Percentiles rank a stretch among this genome's conserved stretches.
These are phyloP conservation scores for Berberis thunbergii DNA, from an alignment of 164 flowering plant genomes.

Conservation along the genomic window DNA sequence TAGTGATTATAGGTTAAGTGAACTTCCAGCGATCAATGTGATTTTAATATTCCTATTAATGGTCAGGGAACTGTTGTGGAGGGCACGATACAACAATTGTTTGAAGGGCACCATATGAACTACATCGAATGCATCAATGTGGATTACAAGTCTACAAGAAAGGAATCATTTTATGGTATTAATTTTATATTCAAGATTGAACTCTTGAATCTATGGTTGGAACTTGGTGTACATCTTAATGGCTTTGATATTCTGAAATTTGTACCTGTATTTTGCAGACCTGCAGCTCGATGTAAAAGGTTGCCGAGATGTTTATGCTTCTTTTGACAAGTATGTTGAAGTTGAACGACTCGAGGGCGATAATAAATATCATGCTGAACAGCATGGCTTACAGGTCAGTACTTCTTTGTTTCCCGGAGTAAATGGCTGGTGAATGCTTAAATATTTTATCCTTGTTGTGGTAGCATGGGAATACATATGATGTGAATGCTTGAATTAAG, in stretches of 20 bases:
- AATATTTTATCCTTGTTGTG: neutral
- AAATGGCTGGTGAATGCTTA: neutral
- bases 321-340: slow-evolving; percentile 71
- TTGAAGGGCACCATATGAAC: slow-evolving; percentile 69
- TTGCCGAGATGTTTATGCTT: slow-evolving; percentile 66
- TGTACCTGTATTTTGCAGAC: slow-evolving; percentile 21
- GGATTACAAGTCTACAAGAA: slow-evolving; percentile 60
- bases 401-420: neutral
- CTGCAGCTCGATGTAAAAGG: slow-evolving; percentile 75
- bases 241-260: neutral
- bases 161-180: slow-evolving; percentile 64
- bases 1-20: neutral
- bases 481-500: too few species aligned
- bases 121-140: slow-evolving; percentile 69
- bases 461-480: too few species aligned
- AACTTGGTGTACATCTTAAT: neutral
- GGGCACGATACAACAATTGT: slow-evolving; percentile 68
- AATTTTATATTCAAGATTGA: neutral
- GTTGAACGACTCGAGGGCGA: slow-evolving; percentile 67
- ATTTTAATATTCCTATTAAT: slow-evolving; percentile 1
- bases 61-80: slow-evolving; percentile 67
- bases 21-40: neutral
- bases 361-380: slow-evolving; percentile 64
- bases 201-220: neutral
- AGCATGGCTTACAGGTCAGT: slow-evolving; percentile 55